These are phyloP conservation scores for Ascoidea rubescens DNA, from an alignment of 805 yeast genomes.

Conservation along the genomic window DNA sequence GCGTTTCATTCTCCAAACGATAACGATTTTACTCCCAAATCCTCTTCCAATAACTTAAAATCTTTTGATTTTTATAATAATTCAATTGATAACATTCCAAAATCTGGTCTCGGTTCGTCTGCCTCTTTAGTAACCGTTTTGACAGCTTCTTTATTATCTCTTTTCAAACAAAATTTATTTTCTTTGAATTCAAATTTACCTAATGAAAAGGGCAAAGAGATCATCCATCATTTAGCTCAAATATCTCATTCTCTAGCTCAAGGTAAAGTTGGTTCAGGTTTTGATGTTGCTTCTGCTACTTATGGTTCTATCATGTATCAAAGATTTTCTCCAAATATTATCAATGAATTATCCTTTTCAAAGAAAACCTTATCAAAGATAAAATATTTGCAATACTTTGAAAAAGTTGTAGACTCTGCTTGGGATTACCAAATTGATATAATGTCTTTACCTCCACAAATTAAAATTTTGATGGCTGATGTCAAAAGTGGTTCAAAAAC, in stretches of 20 bases:
- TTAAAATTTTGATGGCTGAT: constrained; percentile 82
- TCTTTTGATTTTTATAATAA: constrained; percentile 45
- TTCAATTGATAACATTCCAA: constrained; percentile 61
- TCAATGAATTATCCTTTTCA: constrained; percentile 22
- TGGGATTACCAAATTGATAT: constrained; percentile 51
- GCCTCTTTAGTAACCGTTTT: constrained; percentile 84
- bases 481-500: constrained; percentile 88
- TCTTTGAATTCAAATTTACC: constrained; percentile 13
- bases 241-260: constrained; percentile 89
- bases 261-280: constrained; percentile 91
- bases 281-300: constrained; percentile 92
- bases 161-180: constrained; percentile 21
- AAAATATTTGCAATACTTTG: constrained; percentile 19
- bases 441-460: constrained; percentile 52
- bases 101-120: constrained; percentile 93
- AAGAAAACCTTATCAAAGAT: constrained; percentile 12
- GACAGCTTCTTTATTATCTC: constrained; percentile 50
- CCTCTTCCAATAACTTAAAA: constrained; percentile 22
- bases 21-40: constrained; percentile 17
- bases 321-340: constrained; percentile 51
- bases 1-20: constrained; percentile 74
- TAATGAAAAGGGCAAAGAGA: constrained; percentile 13
- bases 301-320: constrained; percentile 78
- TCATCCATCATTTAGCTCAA: constrained; percentile 78
- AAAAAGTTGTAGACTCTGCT: constrained; percentile 23